Evolutionary conservation across 352 stramenopile species (phyloP), one percentile per base, ranked within the genome.

Genomic region (Phytophthora melonis): DNA sequence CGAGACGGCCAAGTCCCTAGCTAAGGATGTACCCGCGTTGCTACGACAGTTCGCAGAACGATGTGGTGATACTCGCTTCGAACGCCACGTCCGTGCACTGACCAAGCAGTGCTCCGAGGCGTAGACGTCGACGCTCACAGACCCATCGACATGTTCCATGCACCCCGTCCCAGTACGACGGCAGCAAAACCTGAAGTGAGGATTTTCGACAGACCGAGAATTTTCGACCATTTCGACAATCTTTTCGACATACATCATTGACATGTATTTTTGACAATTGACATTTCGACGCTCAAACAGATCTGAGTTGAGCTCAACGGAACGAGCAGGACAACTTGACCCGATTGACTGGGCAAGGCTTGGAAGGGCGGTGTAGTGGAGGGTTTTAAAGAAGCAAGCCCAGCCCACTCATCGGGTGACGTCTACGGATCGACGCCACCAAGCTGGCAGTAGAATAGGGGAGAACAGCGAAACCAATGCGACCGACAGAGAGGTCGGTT

Each of bases 311-410:
- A 34, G 30, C 30, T 34, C 30, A 34, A 34, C 30, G 7, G 30
- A 34, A 34, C 30, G 30, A 34, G 30, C 30, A 34, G 30, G 30
- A 34, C 30, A 34, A 34, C 30, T 10, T 34, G 30, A n/a, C 41
- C 41, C 41, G 41, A 49, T 49, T 58, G 36, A 63, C 45, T 63
- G 53, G 41, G 25, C 36, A 58, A 58, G 63, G 41, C 63, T 70
- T 63, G 63, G 53, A 43, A 62, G 63, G 63, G 63, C 54, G 27
- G 54, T 63, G 63, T 63, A 70, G 63, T 43, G 23, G 30, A 14
- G 50, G 21, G 41, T 49, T 49, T 19, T 16, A 49, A 21, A n/a
- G 16, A 21, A 50, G 43, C 43, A 50, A 23, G 43, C 18, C 18
- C 43, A 50, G 43, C 5, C 43, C 43, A 50, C 43, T 50, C 43